Evolutionary conservation across 805 yeast genomes (phyloP).

Genomic region (Komagataella pastoris): DNA sequence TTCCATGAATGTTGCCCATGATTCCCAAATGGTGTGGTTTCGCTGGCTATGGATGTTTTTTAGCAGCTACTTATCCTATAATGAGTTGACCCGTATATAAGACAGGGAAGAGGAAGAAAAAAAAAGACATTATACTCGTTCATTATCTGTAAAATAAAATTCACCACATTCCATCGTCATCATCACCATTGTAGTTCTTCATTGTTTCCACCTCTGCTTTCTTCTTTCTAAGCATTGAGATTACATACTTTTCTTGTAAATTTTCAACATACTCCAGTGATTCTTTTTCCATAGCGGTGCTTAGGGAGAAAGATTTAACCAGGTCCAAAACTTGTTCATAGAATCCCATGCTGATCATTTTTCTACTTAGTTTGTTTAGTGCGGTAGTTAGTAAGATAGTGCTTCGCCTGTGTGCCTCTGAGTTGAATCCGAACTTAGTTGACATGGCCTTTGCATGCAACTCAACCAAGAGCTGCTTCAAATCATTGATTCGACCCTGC

Average conservation of each 20-base stretch:
- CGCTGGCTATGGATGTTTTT: constrained; percentile 76
- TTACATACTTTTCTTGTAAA: constrained; percentile 10
- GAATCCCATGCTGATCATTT: constrained; percentile 9
- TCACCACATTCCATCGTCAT: constrained; percentile 3
- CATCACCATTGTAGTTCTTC: constrained; percentile 5
- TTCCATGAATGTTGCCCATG: constrained; percentile 75
- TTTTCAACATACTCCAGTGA: constrained; percentile 6
- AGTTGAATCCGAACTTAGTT: not conserved
- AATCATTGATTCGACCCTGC: constrained; percentile 9
- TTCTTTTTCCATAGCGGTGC: constrained; percentile 8
- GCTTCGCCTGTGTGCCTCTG: not conserved
- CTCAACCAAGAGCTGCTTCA: constrained; percentile 11
- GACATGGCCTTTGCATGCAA: not conserved
- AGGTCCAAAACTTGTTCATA: constrained; percentile 14
- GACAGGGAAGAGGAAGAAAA: not conserved
- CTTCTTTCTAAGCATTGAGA: constrained; percentile 4
- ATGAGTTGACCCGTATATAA: constrained; percentile 36
- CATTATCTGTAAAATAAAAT: constrained; percentile 1
- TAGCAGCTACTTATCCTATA: constrained; percentile 66
- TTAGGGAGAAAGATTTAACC: constrained; percentile 13
- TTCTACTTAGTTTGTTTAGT: not conserved
- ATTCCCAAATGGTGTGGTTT: constrained; percentile 91
- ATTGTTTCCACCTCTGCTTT: constrained; percentile 2
- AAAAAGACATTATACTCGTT: constrained; percentile 4
- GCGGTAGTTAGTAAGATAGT: not conserved